Base-by-base conservation (phyloP, 179 eudicot genomes). In the Silene noctiflora region DNA sequence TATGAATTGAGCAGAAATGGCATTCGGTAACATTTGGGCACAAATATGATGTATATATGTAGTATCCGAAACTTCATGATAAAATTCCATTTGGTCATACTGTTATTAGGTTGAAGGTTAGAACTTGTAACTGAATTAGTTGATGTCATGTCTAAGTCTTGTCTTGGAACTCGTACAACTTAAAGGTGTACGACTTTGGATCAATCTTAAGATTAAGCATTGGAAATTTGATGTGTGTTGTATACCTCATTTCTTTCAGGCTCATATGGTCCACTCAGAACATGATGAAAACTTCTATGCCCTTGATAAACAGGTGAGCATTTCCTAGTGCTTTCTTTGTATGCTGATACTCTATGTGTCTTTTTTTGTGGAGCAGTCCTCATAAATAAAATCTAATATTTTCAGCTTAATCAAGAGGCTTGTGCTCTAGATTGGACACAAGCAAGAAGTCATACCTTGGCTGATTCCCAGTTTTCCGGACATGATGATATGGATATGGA, bases 381-480 rank as follows among this genome's bases (percentile, higher is more conserved):
- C 46, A 24, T n/a, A 71, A 19, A 24, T n/a, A 71, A 19, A 20
- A 14, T 0, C 24, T 72, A 14, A 65, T 48, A 64, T 81, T 9
- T 63, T 76, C 92, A 94, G 98, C 96, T 94, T 62, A 92, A 92
- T 83, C 78, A 90, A 77, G 97, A 94, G 84, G 97, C 96, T 55
- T 82, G 81, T 70, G 72, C 88, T 75, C 83, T 94, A 72, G 97
- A 94, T 81, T 94, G 98, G 98, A 94, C 97, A 20, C 90, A 83
- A 83, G 87, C 96, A 76, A 92, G 83, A 77, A 71, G 94, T 76
- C 89, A 88, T 71, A 79, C 92, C 31, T 77, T 94, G 80, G 83
- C 78, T 76, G 87, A 87, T 62, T 72, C 78, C 10, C 58, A 76
- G 29, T 78, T 78, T 73, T 82, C 84, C 55, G 86, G 77, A 24